Evolutionary conservation across 192 early-diverging fungal species (phyloP), one percentile per base, ranked within the genome.

Genomic region (Coemansia sp.): DNA sequence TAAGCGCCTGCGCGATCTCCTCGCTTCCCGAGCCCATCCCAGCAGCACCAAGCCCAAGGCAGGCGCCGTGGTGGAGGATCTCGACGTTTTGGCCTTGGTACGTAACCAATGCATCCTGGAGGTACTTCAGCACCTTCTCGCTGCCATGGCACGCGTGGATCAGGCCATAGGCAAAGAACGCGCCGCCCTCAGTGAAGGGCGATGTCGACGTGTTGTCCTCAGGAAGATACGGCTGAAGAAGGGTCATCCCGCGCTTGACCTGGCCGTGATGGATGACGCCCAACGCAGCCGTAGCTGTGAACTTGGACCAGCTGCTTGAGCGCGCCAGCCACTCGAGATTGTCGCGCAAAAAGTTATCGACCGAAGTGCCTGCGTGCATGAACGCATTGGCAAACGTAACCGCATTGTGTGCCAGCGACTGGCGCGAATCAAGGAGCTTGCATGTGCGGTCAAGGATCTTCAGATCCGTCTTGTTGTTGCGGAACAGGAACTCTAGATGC

Each of bases 211-310:
- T 91, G 20, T 91, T 92, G 50, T 96, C 93, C 74, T 90, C 87
- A 7, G 97, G 97, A 30, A 99, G 87, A 68, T 99, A 99, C 45
- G 95, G 97, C 34, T 86, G 86, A 50, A 99, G 75, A 36, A 99
- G 74, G 13, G 81, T 81, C 71, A 91, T 86, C 1, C 90, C 90
- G 47, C 94, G 89, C 22, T 87, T 85, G 42, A 96, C 75, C 62
- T 99, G 96, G n/a, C 96, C 96, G 82, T 91, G 92, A 81, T 99
- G 97, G 64, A 99, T 97, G 11, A 98, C 95, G 57, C 97, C 97
- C 41, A 99, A 74, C 14, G 94, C 92, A 13, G 97, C 97, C 3
- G 96, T 98, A 2, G 96, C 97, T 55, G 93, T 91, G 75, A 99
- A 99, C 81, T 99, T 99, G 25, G 95, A 90, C 97, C 97, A 99